Base-by-base conservation (phyloP, 805 yeast species). In the Wickerhamomyces bisporus region DNA sequence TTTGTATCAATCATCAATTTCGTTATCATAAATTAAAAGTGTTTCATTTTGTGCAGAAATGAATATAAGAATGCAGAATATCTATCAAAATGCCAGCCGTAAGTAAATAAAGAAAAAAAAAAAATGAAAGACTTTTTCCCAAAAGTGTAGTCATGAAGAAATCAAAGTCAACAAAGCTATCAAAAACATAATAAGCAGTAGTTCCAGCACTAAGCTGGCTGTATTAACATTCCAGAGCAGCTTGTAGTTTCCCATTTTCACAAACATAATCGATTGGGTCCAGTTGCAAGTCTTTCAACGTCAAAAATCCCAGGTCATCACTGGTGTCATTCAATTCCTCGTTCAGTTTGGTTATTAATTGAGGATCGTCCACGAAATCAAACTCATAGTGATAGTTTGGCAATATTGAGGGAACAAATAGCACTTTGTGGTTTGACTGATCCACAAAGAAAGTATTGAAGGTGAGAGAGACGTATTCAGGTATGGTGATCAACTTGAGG, bases 211-310 rank as follows among this genome's bases (percentile, higher is more conserved):
- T 16, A 6, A 14, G 19, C 15, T 25, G 28, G n/a, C 32, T 24
- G 23, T 21, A 9, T 21, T 18, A 17, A 29, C 24, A 16, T 26
- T 45, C 47, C 34, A 48, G 35, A n/a, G 48, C 48, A 6, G 26
- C 40, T 9, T 37, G 32, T 20, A 38, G 40, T 12, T 44, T 41
- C 10, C 52, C 49, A 20, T 36, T 48, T 6, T 56, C 58, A 28
- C 52, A 55, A 14, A 61, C 64, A 35, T 62, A 65, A 41, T 61
- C 66, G 30, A 34, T 55, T 55, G 16, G 53, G 53, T 41, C 51
- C 49, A 36, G 51, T 50, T 30, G 59, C 62, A 52, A 58, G 55
- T 3, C 62, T 57, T 42, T 59, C 61, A 33, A 48, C 43, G 41
- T 63, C 52, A 48, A 28, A 30, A 18, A 43, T 3, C 52, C 52